A percentile compares a stretch with the other conserved stretches of the same genome.
These are phyloP conservation scores for Cryptococcus hybrid DNA, from an alignment of 1,284 basidiomycete genomes.

Conservation along the genomic window DNA sequence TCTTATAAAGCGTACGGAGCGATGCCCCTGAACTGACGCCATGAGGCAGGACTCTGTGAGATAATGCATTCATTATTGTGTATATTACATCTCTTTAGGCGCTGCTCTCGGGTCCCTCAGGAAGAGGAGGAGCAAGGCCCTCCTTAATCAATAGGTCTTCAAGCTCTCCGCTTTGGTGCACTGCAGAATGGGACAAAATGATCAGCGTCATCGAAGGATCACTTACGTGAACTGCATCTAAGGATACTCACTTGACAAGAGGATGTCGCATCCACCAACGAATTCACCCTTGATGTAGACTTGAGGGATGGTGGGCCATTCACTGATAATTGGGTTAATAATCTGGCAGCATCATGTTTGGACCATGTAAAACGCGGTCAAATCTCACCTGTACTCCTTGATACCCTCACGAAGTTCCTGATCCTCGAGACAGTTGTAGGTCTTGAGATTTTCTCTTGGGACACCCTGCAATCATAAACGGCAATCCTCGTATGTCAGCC, in stretches of 20 bases:
- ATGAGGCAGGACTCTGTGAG: background rate
- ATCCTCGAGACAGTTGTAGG: slow-evolving; percentile 89
- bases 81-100: slow-evolving; percentile 3
- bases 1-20: background rate
- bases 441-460: slow-evolving; percentile 70
- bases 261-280: slow-evolving; percentile 93
- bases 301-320: slow-evolving; percentile 98
- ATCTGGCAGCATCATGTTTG: slow-evolving; percentile 3
- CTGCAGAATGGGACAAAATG: slow-evolving; percentile 49
- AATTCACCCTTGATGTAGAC: slow-evolving; percentile 94
- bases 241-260: slow-evolving; percentile 75
- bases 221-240: background rate
- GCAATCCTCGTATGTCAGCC: background rate
- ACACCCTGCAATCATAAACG: slow-evolving; percentile 61
- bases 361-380: background rate
- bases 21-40: background rate
- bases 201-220: too few relatives aligned
- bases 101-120: slow-evolving; percentile 21
- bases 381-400: slow-evolving; percentile 92
- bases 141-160: slow-evolving; percentile 76
- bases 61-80: background rate
- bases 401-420: slow-evolving; percentile 66
- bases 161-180: slow-evolving; percentile 96
- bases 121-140: slow-evolving; percentile 60
- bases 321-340: slow-evolving; percentile 55